Evolutionary conservation across 441 rosid genomes (phyloP).

Genomic region (Melastoma candidum): DNA sequence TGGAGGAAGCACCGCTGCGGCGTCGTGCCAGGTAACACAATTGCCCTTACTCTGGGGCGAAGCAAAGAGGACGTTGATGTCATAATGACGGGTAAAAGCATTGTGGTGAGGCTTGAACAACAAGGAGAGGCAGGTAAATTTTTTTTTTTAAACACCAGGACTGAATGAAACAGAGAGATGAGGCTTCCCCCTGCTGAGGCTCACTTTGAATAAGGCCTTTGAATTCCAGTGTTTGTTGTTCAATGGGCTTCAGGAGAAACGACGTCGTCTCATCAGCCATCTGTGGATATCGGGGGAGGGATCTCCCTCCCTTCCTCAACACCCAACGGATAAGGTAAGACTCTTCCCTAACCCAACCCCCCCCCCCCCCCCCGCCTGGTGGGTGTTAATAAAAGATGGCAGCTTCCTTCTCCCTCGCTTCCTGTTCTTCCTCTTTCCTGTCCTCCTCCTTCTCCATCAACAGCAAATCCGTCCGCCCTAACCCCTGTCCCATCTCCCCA

Average conservation of each 20-base stretch:
- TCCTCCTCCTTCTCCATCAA: conserved; percentile 54
- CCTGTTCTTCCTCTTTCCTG: conserved; percentile 32
- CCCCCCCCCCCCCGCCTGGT: background rate
- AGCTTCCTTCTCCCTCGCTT: conserved; percentile 3
- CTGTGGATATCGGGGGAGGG: no score
- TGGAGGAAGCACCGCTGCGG: conserved; percentile 44
- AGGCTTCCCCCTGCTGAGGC: no score
- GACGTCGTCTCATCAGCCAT: background rate
- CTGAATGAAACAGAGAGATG: no score
- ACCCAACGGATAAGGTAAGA: background rate
- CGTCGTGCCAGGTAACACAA: conserved; percentile 72
- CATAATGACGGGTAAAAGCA: conserved; percentile 68
- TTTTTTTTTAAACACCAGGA: no score
- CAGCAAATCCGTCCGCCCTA: conserved; percentile 14
- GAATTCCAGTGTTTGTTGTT: no score
- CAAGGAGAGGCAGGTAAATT: conserved; percentile 18
- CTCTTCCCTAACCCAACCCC: background rate
- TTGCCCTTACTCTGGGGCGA: conserved; percentile 63
- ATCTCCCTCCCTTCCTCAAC: conserved; percentile 1
- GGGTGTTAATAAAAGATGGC: conserved; percentile 25
- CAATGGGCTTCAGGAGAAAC: background rate
- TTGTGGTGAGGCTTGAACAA: conserved; percentile 82
- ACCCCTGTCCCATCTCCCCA: conserved; percentile 21
- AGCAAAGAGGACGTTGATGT: conserved; percentile 70
- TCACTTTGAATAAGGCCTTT: no score